These are phyloP conservation scores for Fusarium nisikadoi DNA, from an alignment of 2,329 filamentous ascomycete species.

Conservation along the genomic window DNA sequence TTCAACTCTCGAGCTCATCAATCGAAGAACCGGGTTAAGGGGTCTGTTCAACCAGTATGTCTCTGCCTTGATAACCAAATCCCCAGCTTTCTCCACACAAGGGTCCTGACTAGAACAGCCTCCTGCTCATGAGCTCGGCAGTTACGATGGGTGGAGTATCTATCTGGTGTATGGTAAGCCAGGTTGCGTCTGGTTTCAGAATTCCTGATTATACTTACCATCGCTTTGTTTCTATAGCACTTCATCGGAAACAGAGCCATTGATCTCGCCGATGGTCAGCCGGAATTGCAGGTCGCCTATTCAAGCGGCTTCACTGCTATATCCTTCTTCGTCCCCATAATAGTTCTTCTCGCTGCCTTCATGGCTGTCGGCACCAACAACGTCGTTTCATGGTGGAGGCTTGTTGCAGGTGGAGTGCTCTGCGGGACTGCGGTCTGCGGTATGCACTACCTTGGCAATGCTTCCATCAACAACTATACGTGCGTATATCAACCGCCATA, in stretches of 20 bases:
- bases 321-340: slow-evolving; percentile 82
- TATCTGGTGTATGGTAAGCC: slow-evolving; percentile 75
- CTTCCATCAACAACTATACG: slow-evolving; percentile 80
- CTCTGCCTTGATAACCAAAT: not conserved
- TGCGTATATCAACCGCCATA: slow-evolving; percentile 69
- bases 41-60: slow-evolving; percentile 76
- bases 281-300: slow-evolving; percentile 77
- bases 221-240: slow-evolving; percentile 19
- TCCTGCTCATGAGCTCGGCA: slow-evolving; percentile 71
- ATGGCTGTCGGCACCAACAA: slow-evolving; percentile 72
- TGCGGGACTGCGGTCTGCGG: slow-evolving; percentile 81
- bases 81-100: not conserved
- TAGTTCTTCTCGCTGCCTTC: slow-evolving; percentile 79
- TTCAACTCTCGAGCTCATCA: slow-evolving; percentile 84
- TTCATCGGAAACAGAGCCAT: slow-evolving; percentile 84
- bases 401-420: slow-evolving; percentile 72
- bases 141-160: slow-evolving; percentile 79
- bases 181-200: not conserved
- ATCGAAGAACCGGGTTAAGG: slow-evolving; percentile 75
- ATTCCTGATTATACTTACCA: slow-evolving; percentile 4
- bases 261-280: slow-evolving; percentile 70
- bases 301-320: slow-evolving; percentile 76
- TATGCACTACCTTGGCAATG: slow-evolving; percentile 91
- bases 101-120: slow-evolving; percentile 53
- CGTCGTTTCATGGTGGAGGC: slow-evolving; percentile 66